Evolutionary conservation across 441 rosid species (phyloP).

Genomic region (Populus hybrid): DNA sequence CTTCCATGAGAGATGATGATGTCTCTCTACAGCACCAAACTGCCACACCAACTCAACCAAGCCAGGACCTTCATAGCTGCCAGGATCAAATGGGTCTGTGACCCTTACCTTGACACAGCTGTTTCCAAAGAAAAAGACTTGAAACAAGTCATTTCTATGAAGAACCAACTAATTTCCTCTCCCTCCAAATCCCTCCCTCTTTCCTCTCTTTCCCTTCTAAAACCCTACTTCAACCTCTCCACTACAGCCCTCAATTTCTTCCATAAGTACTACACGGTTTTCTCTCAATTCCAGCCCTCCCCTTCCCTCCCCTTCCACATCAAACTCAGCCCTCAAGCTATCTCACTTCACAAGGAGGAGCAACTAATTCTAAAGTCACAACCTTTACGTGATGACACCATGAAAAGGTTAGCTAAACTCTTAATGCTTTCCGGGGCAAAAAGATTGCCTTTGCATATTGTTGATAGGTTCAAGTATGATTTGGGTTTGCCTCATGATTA

Average conservation of each 20-base stretch:
- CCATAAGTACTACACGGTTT: slow-evolving; percentile 45
- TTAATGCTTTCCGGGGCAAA: slow-evolving; percentile 53
- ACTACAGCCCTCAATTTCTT: slow-evolving; percentile 38
- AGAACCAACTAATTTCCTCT: slow-evolving; percentile 54
- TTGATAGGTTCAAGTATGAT: slow-evolving; percentile 64
- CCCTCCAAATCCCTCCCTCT: slow-evolving; percentile 58
- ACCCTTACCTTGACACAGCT: slow-evolving; percentile 52
- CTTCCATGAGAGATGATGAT: neutral
- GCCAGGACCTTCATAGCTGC: slow-evolving; percentile 56
- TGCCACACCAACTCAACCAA: slow-evolving; percentile 29
- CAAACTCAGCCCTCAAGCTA: slow-evolving; percentile 53
- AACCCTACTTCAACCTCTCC: slow-evolving; percentile 52
- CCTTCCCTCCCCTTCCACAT: slow-evolving; percentile 62
- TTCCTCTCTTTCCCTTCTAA: slow-evolving; percentile 53
- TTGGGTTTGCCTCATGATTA: slow-evolving; percentile 71
- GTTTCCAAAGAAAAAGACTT: slow-evolving; percentile 62
- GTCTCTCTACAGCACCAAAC: slow-evolving; percentile 9
- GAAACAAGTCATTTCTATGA: slow-evolving; percentile 50
- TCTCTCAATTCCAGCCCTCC: slow-evolving; percentile 59
- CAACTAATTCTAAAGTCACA: slow-evolving; percentile 33
- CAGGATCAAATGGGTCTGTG: slow-evolving; percentile 66
- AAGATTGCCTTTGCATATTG: slow-evolving; percentile 48
- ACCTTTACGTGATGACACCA: slow-evolving; percentile 27
- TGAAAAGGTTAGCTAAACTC: slow-evolving; percentile 52
- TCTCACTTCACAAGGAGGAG: slow-evolving; percentile 54